Evolutionary conservation across 345 rosid genomes (phyloP), one percentile per base, ranked within the genome.

Genomic region (Bruguiera sexangula): DNA sequence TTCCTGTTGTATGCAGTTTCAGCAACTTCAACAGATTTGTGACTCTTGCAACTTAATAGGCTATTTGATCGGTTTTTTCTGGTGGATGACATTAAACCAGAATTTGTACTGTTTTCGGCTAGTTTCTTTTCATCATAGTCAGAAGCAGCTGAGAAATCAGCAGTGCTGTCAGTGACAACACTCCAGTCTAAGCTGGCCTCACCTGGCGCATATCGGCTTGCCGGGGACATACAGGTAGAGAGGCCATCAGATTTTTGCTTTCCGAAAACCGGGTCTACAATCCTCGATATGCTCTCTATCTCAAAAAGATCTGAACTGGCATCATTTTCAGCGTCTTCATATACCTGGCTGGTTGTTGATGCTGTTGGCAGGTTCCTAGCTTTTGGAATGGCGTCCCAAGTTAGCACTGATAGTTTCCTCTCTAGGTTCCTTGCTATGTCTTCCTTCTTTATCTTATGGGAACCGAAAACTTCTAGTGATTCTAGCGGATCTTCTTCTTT

Each of bases 221-320:
- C 9, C 0, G 74, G 74, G 3, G 78, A 73, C 74, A 71, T 26
- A 67, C 83, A 79, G 46, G 67, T 62, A 27, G 89, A 75, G 71
- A 81, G 73, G 31, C 67, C 85, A 65, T 77, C 88, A 27, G 73
- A 69, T 26, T 32, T 77, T 75, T 74, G 80, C 76, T 81, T 70
- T 39, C 76, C 50, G 62, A 77, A 78, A 34, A 73, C 60, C 10
- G 82, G 80, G 63, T 76, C 79, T 43, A 78, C 66, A 26, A 68
- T 62, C 48, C 77, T 74, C 1, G 90, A 79, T 19, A 85, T 65
- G 81, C 81, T 84, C 43, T 84, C 91, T 39, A 89, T 86, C 82
- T 89, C 95, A 48, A 86, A 89, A 2, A 89, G 83, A 70, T 89
- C 95, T 2, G 95, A 86, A 66, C 95, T 89, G 0, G 78, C 87